Percentiles rank a stretch among this genome's conserved stretches.
These are phyloP conservation scores for Craterostigma plantagineum DNA, from an alignment of 257 asterid species.

Conservation along the genomic window DNA sequence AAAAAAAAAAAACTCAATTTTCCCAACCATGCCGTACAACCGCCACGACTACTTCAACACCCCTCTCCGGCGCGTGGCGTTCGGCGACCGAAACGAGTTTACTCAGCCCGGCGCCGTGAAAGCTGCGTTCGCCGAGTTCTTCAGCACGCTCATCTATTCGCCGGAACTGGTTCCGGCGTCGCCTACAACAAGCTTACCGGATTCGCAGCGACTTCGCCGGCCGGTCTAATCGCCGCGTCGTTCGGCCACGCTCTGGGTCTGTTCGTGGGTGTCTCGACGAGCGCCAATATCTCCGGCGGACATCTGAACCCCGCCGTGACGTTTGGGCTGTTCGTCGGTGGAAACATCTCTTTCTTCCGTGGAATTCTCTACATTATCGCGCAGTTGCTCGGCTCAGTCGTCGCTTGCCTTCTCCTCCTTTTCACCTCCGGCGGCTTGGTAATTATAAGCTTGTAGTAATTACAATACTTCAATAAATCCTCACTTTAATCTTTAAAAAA, in stretches of 20 bases:
- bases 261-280: slow-evolving; percentile 29
- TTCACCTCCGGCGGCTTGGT: slow-evolving; percentile 43
- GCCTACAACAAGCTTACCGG: slow-evolving; percentile 35
- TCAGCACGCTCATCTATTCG: slow-evolving; percentile 18
- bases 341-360: slow-evolving; percentile 40
- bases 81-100: slow-evolving; percentile 27
- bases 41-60: slow-evolving; percentile 16
- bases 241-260: slow-evolving; percentile 34
- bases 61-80: slow-evolving; percentile 32
- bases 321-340: slow-evolving; percentile 41
- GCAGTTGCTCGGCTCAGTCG: slow-evolving; percentile 39
- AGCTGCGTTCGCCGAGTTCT: slow-evolving; percentile 50
- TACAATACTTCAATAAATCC: too few species aligned
- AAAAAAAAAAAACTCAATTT: too few species aligned
- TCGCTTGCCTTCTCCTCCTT: slow-evolving; percentile 39
- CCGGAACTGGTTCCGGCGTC: slow-evolving; percentile 31
- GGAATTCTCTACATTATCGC: slow-evolving; percentile 42
- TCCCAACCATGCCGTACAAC: slow-evolving; percentile 13
- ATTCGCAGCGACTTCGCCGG: slow-evolving; percentile 12
- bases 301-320: slow-evolving; percentile 19
- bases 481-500: too few species aligned
- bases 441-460: slow-evolving; percentile 9
- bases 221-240: slow-evolving; percentile 36
- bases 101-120: slow-evolving; percentile 33
- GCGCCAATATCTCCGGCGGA: slow-evolving; percentile 55